Evolutionary conservation across 345 rosid species (phyloP).

Genomic region (Salix caprea): DNA sequence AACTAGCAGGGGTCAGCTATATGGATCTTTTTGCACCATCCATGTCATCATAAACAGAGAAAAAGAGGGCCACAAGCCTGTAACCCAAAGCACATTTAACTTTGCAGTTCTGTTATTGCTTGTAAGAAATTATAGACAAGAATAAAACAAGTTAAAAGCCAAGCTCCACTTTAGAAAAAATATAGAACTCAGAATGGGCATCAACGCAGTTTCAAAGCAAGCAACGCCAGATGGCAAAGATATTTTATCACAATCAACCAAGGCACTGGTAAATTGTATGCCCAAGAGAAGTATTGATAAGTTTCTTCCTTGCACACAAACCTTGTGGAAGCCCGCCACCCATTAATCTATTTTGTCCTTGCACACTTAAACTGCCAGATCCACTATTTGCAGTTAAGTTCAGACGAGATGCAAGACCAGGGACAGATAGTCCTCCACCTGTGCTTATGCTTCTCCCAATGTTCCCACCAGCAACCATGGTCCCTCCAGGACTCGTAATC

Average conservation of each 20-base stretch:
- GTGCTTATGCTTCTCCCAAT: slow-evolving; percentile 82
- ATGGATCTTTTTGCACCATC: background rate
- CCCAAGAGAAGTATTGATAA: background rate
- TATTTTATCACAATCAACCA: background rate
- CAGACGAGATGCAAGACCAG: slow-evolving; percentile 81
- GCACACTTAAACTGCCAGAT: slow-evolving; percentile 74
- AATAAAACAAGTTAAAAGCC: background rate
- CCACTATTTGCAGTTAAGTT: slow-evolving; percentile 71
- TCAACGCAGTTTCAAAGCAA: background rate
- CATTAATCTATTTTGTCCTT: slow-evolving; percentile 87
- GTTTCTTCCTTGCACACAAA: slow-evolving; percentile 16
- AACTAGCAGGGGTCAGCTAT: background rate
- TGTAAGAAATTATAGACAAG: background rate
- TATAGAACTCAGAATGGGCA: background rate
- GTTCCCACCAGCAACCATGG: slow-evolving; percentile 89
- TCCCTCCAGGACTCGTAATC: slow-evolving; percentile 80
- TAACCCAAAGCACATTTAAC: background rate
- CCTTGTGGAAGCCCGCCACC: slow-evolving; percentile 91
- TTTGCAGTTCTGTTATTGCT: background rate
- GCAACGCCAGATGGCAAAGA: background rate
- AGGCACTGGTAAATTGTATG: background rate
- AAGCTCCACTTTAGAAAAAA: background rate
- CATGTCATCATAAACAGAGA: background rate
- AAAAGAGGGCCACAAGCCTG: background rate
- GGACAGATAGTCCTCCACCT: slow-evolving; percentile 80